A percentile compares a stretch with the other conserved stretches of the same genome.
Conservation (phyloP, 306 rosid genomes). For the Hylodesmum podocarpum region DNA sequence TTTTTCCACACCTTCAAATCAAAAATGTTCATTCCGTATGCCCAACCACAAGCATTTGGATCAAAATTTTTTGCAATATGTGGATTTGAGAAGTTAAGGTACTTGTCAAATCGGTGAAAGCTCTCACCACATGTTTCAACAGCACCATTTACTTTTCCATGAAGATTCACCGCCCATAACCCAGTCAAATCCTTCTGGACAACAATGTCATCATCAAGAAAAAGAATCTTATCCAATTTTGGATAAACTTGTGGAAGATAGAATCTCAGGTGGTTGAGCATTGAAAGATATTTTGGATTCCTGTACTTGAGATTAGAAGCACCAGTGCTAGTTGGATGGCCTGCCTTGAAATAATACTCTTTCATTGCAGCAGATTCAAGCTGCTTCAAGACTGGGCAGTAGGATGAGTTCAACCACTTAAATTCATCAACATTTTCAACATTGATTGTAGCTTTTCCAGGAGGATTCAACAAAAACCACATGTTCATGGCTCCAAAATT, state of each 20-base stretch:
- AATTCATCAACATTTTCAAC: constrained; percentile 96
- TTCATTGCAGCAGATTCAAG: constrained; percentile 93
- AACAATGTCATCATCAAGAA: constrained; percentile 97
- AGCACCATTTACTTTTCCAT: constrained; percentile 93
- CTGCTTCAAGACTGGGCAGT: constrained; percentile 90
- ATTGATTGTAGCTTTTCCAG: constrained; percentile 83
- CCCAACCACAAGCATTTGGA: constrained; percentile 99
- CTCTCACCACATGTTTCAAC: constrained; percentile 98
- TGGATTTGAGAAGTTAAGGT: constrained; percentile 86
- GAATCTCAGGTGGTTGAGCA: constrained; percentile 96
- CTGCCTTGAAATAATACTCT: constrained; percentile 92
- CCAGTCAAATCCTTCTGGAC: constrained; percentile 97
- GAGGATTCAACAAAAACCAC: constrained; percentile 98
- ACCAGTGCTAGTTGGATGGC: constrained; percentile 69
- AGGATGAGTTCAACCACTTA: constrained; percentile 92
- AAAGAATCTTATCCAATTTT: constrained; percentile 80
- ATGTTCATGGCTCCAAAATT: constrained; percentile 97
- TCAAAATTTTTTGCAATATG: constrained; percentile 82
- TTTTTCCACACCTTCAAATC: constrained; percentile 94
- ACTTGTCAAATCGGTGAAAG: constrained; percentile 95
- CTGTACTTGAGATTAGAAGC: constrained; percentile 96
- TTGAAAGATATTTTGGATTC: constrained; percentile 93
- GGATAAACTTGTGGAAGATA: constrained; percentile 98
- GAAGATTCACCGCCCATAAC: constrained; percentile 79
- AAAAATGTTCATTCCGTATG: constrained; percentile 95